Evolutionary conservation across 2,329 filamentous ascomycete species (phyloP).

Genomic region (Cyclaneusma minus): DNA sequence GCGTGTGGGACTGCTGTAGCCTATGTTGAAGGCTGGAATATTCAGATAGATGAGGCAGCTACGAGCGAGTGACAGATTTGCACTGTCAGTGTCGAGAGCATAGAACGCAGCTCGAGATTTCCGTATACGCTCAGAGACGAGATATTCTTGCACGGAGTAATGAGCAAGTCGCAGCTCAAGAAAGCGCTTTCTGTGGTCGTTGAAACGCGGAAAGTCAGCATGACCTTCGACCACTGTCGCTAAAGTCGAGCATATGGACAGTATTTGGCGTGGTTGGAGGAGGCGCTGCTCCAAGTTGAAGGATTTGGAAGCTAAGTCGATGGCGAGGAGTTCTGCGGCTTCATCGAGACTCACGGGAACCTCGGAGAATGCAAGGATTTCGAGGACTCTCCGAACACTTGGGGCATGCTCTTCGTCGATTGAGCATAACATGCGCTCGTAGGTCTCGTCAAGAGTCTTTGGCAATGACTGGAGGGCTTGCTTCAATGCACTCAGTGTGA

Average conservation of each 20-base stretch:
- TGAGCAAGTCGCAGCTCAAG: slow-evolving; percentile 11
- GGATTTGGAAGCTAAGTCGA: slow-evolving; percentile 8
- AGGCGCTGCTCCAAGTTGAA: slow-evolving; percentile 15
- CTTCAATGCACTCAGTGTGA: slow-evolving; percentile 6
- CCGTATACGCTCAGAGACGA: slow-evolving; percentile 6
- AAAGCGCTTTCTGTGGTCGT: too few species aligned
- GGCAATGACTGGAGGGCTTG: slow-evolving; percentile 19
- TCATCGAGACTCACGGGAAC: slow-evolving; percentile 12
- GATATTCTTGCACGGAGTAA: slow-evolving; percentile 10
- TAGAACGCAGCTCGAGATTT: slow-evolving; percentile 6
- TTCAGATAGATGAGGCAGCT: slow-evolving; percentile 8
- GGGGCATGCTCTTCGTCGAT: slow-evolving; percentile 10
- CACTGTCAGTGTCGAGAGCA: slow-evolving; percentile 6
- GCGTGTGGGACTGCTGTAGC: background rate
- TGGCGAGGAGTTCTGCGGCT: slow-evolving; percentile 15
- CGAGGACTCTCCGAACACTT: slow-evolving; percentile 11
- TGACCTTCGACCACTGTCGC: slow-evolving; percentile 10
- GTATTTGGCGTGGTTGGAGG: slow-evolving; percentile 11
- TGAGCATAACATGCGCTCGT: slow-evolving; percentile 17
- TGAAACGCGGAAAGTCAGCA: too few species aligned
- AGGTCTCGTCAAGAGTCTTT: slow-evolving; percentile 19
- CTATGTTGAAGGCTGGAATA: slow-evolving; percentile 6
- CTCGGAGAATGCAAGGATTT: slow-evolving; percentile 11
- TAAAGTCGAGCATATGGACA: slow-evolving; percentile 13
- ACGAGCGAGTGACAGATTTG: slow-evolving; percentile 7